A percentile compares a stretch with the other conserved stretches of the same genome.
Conservation (phyloP, 768 basidiomycete genomes). For the Mycena crocata region DNA sequence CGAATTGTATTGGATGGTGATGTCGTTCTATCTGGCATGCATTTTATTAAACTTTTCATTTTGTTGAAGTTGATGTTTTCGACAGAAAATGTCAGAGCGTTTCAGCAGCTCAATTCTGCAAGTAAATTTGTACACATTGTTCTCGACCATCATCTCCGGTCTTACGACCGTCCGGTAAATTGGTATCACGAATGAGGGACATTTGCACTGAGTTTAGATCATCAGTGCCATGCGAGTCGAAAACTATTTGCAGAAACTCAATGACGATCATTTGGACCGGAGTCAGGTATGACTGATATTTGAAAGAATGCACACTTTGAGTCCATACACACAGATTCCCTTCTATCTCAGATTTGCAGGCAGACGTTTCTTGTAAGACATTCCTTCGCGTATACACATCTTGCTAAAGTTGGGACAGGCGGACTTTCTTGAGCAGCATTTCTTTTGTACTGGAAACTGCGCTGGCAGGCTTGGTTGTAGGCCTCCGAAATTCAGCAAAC, state of each 20-base stretch:
- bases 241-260: constrained; percentile 9
- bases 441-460: constrained; percentile 9
- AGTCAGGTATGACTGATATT: constrained; percentile 13
- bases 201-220: not conserved
- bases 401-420: not conserved
- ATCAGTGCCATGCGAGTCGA: constrained; percentile 12
- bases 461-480: constrained; percentile 10
- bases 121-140: constrained; percentile 25
- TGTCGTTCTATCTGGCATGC: constrained; percentile 21
- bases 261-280: constrained; percentile 10
- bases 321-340: not conserved
- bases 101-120: constrained; percentile 13
- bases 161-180: constrained; percentile 17
- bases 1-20: constrained; percentile 8
- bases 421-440: constrained; percentile 5
- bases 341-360: constrained; percentile 19
- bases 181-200: not conserved
- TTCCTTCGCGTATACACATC: not conserved
- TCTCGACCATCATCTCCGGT: constrained; percentile 22
- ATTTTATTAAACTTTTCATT: not conserved
- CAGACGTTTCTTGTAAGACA: constrained; percentile 17
- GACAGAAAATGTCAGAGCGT: constrained; percentile 19
- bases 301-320: not conserved
- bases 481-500: constrained; percentile 8
- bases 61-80: not conserved